phyloP scores from a whole-genome alignment of 148 eudicot genomes.

The Cornus suecica region DNA sequence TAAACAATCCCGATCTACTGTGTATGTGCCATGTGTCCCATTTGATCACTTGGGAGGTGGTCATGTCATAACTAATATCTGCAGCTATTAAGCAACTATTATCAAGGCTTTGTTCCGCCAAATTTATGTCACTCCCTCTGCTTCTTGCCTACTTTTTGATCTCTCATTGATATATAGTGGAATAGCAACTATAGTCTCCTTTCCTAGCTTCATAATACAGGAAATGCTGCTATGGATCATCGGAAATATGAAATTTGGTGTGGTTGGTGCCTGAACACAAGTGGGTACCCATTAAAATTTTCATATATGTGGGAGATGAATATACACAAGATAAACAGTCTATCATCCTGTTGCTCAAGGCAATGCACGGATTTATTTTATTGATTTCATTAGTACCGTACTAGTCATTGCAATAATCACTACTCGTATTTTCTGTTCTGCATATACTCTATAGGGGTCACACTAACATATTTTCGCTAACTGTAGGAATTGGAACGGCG shows the following conservation, averaged over 20 bases:
- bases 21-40: background rate
- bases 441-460: background rate
- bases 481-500: conserved; percentile 74
- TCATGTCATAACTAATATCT: background rate
- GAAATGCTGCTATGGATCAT: no score
- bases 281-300: background rate
- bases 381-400: no score
- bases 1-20: background rate
- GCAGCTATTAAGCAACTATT: background rate
- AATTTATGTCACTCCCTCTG: background rate
- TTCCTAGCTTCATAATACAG: no score
- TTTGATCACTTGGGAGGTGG: background rate
- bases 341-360: no score
- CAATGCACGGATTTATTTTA: no score
- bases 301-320: background rate
- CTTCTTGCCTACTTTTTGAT: background rate
- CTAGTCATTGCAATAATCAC: background rate
- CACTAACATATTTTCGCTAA: background rate
- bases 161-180: background rate
- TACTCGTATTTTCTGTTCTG: no score
- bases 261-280: background rate
- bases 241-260: background rate
- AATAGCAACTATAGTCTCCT: no score
- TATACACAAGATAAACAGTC: background rate
- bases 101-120: no score